Conservation (phyloP, 345 rosid genomes). For the Ceriops tagal region DNA sequence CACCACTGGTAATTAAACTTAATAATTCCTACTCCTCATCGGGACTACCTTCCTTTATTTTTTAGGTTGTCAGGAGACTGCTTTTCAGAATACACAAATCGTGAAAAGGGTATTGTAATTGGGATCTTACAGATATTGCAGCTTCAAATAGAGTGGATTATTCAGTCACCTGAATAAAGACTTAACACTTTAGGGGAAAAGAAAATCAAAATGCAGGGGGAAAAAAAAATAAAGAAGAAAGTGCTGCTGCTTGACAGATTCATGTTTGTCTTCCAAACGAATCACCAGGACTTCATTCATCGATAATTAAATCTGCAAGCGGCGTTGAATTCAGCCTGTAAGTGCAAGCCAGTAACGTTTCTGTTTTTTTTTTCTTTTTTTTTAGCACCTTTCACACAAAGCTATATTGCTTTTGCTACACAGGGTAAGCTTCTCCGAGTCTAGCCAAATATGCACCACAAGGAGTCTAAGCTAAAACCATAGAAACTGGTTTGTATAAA, state of each 20-base stretch:
- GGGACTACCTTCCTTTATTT: no score
- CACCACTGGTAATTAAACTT: no score
- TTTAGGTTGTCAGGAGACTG: no score
- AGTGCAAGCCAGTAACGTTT: conserved; percentile 1
- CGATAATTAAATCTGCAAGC: background rate
- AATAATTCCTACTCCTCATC: no score
- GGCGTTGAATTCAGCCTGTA: background rate
- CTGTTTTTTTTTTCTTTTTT: background rate
- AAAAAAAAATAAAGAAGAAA: background rate
- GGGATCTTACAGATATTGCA: background rate
- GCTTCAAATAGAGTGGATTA: background rate
- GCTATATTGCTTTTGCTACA: conserved; percentile 6
- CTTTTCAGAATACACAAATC: no score
- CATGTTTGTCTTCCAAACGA: background rate
- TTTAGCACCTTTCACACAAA: conserved; percentile 2
- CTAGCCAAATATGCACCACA: conserved; percentile 5
- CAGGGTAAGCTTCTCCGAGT: conserved; percentile 9
- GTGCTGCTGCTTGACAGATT: background rate
- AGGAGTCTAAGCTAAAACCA: conserved; percentile 2
- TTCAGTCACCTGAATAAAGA: background rate
- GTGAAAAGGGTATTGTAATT: no score
- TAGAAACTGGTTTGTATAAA: background rate
- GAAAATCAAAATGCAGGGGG: no score
- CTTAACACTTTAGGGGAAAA: background rate
- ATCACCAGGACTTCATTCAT: background rate